A percentile compares a stretch with the other conserved stretches of the same genome.
Conservation (phyloP, 1,139 yeast genomes). For the Meyerozyma guilliermondii region DNA sequence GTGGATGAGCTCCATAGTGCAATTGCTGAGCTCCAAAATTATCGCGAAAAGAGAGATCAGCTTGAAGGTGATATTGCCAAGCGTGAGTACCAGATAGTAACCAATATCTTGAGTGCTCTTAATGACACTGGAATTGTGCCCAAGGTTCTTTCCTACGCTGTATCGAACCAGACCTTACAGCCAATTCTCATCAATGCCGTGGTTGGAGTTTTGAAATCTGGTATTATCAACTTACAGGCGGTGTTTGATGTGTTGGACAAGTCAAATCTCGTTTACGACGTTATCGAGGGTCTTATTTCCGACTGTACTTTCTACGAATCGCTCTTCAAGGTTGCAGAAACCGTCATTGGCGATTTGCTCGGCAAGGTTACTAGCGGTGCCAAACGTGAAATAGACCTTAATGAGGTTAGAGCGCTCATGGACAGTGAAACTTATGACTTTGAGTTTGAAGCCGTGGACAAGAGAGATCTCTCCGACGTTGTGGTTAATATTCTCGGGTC, state of each 20-base stretch:
- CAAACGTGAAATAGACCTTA: slow-evolving; percentile 15
- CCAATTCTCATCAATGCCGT: slow-evolving; percentile 32
- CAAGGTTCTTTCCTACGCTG: slow-evolving; percentile 30
- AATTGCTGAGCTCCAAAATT: slow-evolving; percentile 5
- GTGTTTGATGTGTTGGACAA: slow-evolving; percentile 36
- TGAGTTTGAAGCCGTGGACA: slow-evolving; percentile 8
- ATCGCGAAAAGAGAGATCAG: slow-evolving; percentile 7
- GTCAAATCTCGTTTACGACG: slow-evolving; percentile 33
- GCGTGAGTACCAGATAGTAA: slow-evolving; percentile 32
- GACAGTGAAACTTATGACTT: slow-evolving; percentile 1
- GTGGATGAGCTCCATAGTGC: slow-evolving; percentile 4
- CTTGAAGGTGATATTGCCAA: not conserved
- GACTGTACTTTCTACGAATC: slow-evolving; percentile 38
- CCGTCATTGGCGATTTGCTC: slow-evolving; percentile 24
- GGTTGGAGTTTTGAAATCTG: slow-evolving; percentile 29
- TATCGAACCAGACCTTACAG: slow-evolving; percentile 28
- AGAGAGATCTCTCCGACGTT: slow-evolving; percentile 26
- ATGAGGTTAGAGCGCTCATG: slow-evolving; percentile 14
- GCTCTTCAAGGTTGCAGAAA: slow-evolving; percentile 30
- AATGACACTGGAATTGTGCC: slow-evolving; percentile 38
- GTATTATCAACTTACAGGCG: slow-evolving; percentile 26
- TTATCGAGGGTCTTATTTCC: slow-evolving; percentile 33
- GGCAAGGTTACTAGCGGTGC: slow-evolving; percentile 23
- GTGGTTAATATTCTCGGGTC: slow-evolving; percentile 37
- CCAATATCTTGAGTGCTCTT: slow-evolving; percentile 36